Base-by-base conservation (phyloP, 345 rosid genomes). In the Linum tenue region DNA sequence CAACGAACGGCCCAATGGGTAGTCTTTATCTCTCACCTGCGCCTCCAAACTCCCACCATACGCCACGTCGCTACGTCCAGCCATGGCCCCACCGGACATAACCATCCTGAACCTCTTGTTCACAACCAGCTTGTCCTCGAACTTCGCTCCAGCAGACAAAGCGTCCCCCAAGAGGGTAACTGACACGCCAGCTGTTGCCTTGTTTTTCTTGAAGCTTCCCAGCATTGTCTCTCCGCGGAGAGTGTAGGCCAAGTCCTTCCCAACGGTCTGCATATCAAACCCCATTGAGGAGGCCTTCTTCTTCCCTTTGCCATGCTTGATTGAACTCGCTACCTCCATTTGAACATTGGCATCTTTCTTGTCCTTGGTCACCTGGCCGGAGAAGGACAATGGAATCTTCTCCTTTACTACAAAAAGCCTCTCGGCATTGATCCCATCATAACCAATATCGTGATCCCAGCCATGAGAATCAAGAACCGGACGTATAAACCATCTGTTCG, bases 401-500 rank as follows among this genome's bases (percentile, higher is more conserved):
- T 81, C 89, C 50, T 89, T 95, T 11, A 85, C 83, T 16, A 84
- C 95, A 39, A 91, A 90, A 68, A 87, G 73, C 53, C 90, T 81
- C 80, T 95, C 98, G 1, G 75, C 82, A 72, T 91, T 95, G 43
- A 95, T 86, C 62, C 99, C 98, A 72, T 95, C 97, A 51, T 95
- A 95, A 64, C 99, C 99, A 74, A 95, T 85, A 72, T 95, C 99
- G 67, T 89, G 99, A 76, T 95, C 97, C 99, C 96, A 91, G 66
- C 99, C 99, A 64, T 87, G 99, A 66, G 96, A 84, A 68, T 91
- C 99, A 57, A 95, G 75, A 72, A 91, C 97, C 42, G 99, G 97
- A 86, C 99, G 83, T 38, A 95, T 88, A n/a, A 94, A 89, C 99
- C 99, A 94, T 37, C 82, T 96, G 75, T 78, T 94, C 62, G 86